Evolutionary conservation across 768 basidiomycete species (phyloP), one percentile per base, ranked within the genome.

Genomic region (Psilocybe subaeruginosa): DNA sequence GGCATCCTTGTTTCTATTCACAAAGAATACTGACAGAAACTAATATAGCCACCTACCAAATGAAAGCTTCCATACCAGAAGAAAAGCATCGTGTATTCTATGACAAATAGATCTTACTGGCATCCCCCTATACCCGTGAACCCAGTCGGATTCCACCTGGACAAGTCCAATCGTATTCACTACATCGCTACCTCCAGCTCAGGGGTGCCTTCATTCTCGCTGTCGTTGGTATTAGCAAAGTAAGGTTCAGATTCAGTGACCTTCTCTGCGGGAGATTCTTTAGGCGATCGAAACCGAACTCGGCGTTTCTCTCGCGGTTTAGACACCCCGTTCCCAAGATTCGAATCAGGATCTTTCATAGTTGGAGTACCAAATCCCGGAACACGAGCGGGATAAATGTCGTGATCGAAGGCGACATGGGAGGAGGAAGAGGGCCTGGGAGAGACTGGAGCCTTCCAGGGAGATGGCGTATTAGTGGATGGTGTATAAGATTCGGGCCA

Each of bases 251-350:
- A 5, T 7, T 43, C 41, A 11, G 14, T 16, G 41, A n/a, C 17
- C 5, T 43, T 43, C 12, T 53, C 33, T 17, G 33, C 51, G 31
- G 51, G 33, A 17, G 51, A 53, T 33, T 53, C 51, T 33, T 33
- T 53, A 33, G 51, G 51, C n/a, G 51, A 53, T n/a, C 33, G 29
- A 33, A 53, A 53, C n/a, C 33, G 29, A 53, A 53, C 51, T 8
- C 51, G 31, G 33, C 51, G 51, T 33, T 53, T 53, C 14, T 53
- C 51, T 23, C 33, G 31, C 17, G 33, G 29, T n/a, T 17, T 31
- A 4, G 33, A 33, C 5, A 33, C 31, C 17, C 33, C 29, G 5
- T 53, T 53, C 51, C 51, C 51, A 53, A 53, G 51, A 16, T 35
- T 35, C 2, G 51, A 12, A 3, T 14, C 51, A 33, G 51, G 41